Evolutionary conservation across 495 filamentous ascomycete species (phyloP).

Genomic region (Hypoxylon perforatum): DNA sequence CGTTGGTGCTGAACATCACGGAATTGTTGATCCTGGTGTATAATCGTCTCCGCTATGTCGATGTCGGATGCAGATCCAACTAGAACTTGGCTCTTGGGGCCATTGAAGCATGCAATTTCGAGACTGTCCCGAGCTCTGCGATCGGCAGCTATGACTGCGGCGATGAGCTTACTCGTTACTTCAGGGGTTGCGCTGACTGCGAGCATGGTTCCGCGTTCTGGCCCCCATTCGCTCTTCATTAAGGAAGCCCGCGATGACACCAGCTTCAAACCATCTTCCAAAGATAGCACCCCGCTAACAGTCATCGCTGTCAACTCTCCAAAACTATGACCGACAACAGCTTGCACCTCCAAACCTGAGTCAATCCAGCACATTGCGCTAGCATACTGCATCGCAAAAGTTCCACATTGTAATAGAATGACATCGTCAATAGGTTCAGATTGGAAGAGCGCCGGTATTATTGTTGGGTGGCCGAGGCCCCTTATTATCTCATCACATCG

Average conservation of each 20-base stretch:
- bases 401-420: constrained; percentile 55
- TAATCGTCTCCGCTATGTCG: constrained; percentile 22
- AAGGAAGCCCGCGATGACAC: constrained; percentile 57
- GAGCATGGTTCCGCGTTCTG: constrained; percentile 63
- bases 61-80: constrained; percentile 45
- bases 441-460: constrained; percentile 65
- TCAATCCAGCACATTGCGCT: constrained; percentile 63
- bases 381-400: constrained; percentile 64
- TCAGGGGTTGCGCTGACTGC: constrained; percentile 35
- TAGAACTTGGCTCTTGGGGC: constrained; percentile 46
- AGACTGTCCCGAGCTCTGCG: constrained; percentile 3
- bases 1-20: constrained; percentile 35
- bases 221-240: constrained; percentile 59
- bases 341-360: constrained; percentile 51
- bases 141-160: constrained; percentile 7
- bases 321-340: constrained; percentile 64
- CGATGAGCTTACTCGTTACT: not conserved
- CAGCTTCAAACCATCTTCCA: constrained; percentile 49
- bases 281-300: constrained; percentile 40
- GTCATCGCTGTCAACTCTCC: constrained; percentile 63
- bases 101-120: constrained; percentile 59
- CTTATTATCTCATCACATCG: constrained; percentile 46
- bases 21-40: constrained; percentile 11
- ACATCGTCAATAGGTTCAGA: constrained; percentile 48
- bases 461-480: constrained; percentile 45